Evolutionary conservation across 2,329 filamentous ascomycete species (phyloP), one percentile per base, ranked within the genome.

Genomic region (Lecanosticta acicola): DNA sequence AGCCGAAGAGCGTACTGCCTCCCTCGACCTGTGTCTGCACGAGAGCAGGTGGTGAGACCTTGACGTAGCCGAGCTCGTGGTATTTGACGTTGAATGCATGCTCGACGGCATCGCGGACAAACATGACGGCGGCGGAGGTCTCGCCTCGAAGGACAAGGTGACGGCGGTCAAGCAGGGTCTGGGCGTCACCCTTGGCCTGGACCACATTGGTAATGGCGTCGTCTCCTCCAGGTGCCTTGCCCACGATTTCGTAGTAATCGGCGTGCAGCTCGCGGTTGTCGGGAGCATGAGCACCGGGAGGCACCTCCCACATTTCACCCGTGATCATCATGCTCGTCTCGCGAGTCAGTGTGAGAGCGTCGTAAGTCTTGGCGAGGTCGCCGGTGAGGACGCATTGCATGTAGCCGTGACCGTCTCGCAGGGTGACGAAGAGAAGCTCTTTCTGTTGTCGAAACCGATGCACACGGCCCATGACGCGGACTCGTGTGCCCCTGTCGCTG

Each of bases 1-100:
- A 85, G 50, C 80, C 81, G 78, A 96, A 97, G 32, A 97, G 81
- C 3, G 90, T 96, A 59, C 86, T 81, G 46, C 90, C 90, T 55
- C 90, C 90, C 71, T 97, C 90, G 63, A 94, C 87, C 71, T 96
- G 85, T 14, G 91, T 97, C 73, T 94, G 93, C 49, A 95, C 93
- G 68, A 94, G 83, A 24, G 88, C 88, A 1, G 90, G 90, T 10
- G 90, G 90, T 39, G 83, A 85, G 54, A 95, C 89, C 71, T 95
- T 90, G 61, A 84, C 77, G 67, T 91, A 77, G 53, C 81, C 77
- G 58, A 84, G 71, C 65, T 93, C 85, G 62, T 85, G 80, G 73
- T 88, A 95, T 32, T 81, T 78, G 62, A 81, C 76, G 66, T 83
- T 77, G 73, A 96, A 96, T 10, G 89, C 87, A 56, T 78, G 80